Base-by-base conservation (phyloP, 2,329 filamentous ascomycete genomes). In the Aspergillus novofumigatus region DNA sequence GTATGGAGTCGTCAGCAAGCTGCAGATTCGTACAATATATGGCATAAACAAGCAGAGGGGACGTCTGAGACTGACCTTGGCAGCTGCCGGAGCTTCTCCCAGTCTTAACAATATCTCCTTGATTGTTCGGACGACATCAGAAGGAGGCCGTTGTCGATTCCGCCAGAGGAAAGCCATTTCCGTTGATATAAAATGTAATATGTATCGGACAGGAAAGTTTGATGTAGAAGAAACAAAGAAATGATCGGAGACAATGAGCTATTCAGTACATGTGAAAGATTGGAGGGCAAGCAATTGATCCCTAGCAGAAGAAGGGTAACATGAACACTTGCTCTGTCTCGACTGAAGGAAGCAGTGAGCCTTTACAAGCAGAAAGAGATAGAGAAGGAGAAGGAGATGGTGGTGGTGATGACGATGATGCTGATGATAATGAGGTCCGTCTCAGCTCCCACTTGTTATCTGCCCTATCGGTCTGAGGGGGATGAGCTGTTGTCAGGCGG, bases 121-220 rank as follows among this genome's bases (percentile, higher is more conserved):
- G 49, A 86, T 83, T 45, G 81, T 79, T 73, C 81, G 79, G 59
- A 83, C 80, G 71, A 89, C 77, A 71, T 91, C 84, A 63, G 82
- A 76, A 60, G 83, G 80, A 63, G 81, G 81, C 73, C 87, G 85
- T 66, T 84, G 80, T 64, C 82, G 82, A 66, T 81, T 82, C 59
- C 86, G 79, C 58, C 81, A 90, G 55, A 90, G 77, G 75, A 90
- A 91, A 49, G 87, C 85, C 87, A 91, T 91, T 61, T 55, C 60
- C 54, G 55, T 58, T 58, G 57, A 49, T 59, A 51, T 54, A 52
- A 64, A 52, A 52, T 48, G 54, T 53, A 53, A 52, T 54, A 45
- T 48, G 20, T 17, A 25, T 14, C 14, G 49, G 45, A 44, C 21
- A 56, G 51, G 55, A 32, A 51, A 56, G 56, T 20, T 44, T 21